Evolutionary conservation across 768 basidiomycete species (phyloP).

Genomic region (Russula griseocarnosa): DNA sequence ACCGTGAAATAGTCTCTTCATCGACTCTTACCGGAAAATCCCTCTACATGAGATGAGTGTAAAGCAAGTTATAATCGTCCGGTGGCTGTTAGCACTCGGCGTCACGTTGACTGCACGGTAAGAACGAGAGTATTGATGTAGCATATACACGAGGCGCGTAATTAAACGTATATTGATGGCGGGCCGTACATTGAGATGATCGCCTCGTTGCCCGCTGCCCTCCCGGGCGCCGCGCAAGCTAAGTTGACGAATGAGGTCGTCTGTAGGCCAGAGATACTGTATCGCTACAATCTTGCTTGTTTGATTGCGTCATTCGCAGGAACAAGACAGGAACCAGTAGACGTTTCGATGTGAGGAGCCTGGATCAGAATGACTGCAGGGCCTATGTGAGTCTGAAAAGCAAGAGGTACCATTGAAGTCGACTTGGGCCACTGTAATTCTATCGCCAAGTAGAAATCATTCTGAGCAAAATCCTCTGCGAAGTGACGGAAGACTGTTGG

Average conservation of each 20-base stretch:
- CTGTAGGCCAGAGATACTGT: not conserved
- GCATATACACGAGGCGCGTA: constrained; percentile 6
- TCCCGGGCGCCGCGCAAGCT: not conserved
- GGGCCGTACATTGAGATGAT: not conserved
- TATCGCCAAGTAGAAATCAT: constrained; percentile 26
- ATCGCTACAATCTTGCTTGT: not conserved
- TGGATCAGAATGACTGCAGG: not conserved
- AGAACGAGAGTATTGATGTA: constrained; percentile 9
- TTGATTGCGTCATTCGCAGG: not conserved
- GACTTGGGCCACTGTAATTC: not conserved
- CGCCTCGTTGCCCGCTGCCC: constrained; percentile 6
- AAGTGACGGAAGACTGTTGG: not conserved
- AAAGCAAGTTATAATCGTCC: constrained; percentile 10
- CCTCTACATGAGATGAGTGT: not conserved
- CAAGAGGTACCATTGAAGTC: not conserved
- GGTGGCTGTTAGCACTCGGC: not conserved
- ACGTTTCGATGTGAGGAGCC: not conserved
- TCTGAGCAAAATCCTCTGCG: constrained; percentile 12
- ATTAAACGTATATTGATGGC: not conserved
- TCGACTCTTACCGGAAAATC: not conserved
- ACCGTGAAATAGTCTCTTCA: not conserved
- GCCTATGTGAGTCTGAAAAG: not conserved
- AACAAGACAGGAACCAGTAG: not conserved
- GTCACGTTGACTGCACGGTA: constrained; percentile 2
- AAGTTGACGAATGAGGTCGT: not conserved